Percentiles rank a stretch among this genome's conserved stretches.
phyloP scores from a whole-genome alignment of 768 basidiomycete species.

The Clavaria fumosa region DNA sequence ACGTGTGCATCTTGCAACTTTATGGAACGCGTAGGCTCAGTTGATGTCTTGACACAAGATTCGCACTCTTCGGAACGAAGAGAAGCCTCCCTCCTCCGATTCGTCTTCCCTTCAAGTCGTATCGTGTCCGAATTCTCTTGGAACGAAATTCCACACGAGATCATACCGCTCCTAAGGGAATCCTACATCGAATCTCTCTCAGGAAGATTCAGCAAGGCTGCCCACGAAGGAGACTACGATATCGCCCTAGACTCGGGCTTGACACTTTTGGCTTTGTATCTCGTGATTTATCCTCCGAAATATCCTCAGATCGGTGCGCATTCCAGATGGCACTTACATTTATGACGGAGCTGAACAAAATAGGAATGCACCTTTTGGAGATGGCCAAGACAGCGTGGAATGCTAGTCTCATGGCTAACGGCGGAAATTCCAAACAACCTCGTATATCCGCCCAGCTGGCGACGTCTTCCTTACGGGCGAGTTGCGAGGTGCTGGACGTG shows the following conservation, averaged over 20 bases:
- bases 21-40: slow-evolving; percentile 21
- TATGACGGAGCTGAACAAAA: background rate
- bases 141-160: background rate
- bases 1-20: slow-evolving; percentile 40
- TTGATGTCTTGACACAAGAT: slow-evolving; percentile 26
- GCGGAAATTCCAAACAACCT: slow-evolving; percentile 11
- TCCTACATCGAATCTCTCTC: slow-evolving; percentile 42
- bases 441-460: slow-evolving; percentile 14
- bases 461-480: slow-evolving; percentile 25
- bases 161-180: slow-evolving; percentile 31
- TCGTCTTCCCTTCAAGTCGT: too few species aligned
- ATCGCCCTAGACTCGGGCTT: slow-evolving; percentile 38
- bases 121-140: slow-evolving; percentile 14
- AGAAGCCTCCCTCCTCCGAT: slow-evolving; percentile 22
- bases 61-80: slow-evolving; percentile 17
- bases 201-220: slow-evolving; percentile 48
- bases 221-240: slow-evolving; percentile 47
- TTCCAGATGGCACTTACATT: background rate
- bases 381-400: slow-evolving; percentile 73
- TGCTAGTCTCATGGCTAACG: slow-evolving; percentile 26
- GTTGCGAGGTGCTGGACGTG: slow-evolving; percentile 26
- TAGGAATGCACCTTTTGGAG: slow-evolving; percentile 65
- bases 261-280: slow-evolving; percentile 49
- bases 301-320: slow-evolving; percentile 70
- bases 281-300: slow-evolving; percentile 54